Base-by-base conservation (phyloP, 164 flowering plant genomes). In the Umbellularia californica region DNA sequence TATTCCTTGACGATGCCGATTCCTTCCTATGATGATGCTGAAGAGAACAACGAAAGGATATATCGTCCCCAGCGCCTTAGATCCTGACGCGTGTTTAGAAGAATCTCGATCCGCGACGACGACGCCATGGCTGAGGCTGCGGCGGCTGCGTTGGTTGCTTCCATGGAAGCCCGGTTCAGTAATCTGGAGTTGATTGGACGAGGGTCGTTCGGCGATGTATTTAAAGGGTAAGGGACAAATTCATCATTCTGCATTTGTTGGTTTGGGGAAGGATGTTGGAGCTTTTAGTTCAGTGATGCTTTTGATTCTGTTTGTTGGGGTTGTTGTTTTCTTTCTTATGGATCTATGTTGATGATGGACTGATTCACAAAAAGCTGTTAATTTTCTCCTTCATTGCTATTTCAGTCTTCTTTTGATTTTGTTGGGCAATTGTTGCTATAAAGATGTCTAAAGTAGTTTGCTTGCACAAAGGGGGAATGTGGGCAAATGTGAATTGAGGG, bases 131-230 rank as follows among this genome's bases (percentile, higher is more conserved):
- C 85, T 58, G 99, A 95, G 75, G 80, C 81, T 73, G 81, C 80
- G 1, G 89, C 85, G 7, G 88, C 35, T 30, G 35, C 89, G 23
- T 68, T 90, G 24, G 60, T 69, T 5, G 98, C 91, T 78, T 92
- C 93, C 2, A 82, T 92, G 5, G 95, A 93, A 27, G 77, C 91
- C 5, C 89, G 97, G 79, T 95, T 93, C 80, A 84, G 83, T 79
- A 81, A 86, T 5, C 78, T 91, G 84, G 97, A 93, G 89, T 84
- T 92, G 77, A 95, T 95, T 80, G 99, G 99, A 47, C 85, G 88
- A 81, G 99, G 99, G 30, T 95, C 99, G 3, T 95, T 95, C 74
- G 99, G 99, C 0, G 99, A 95, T 71, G 99, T 95, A 30, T 95
- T 88, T 79, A 95, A 91, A 86, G 99, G 93, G 99, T 94, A 79